Evolutionary conservation across 768 basidiomycete genomes (phyloP).

Genomic region (Mycena sanguinolenta): DNA sequence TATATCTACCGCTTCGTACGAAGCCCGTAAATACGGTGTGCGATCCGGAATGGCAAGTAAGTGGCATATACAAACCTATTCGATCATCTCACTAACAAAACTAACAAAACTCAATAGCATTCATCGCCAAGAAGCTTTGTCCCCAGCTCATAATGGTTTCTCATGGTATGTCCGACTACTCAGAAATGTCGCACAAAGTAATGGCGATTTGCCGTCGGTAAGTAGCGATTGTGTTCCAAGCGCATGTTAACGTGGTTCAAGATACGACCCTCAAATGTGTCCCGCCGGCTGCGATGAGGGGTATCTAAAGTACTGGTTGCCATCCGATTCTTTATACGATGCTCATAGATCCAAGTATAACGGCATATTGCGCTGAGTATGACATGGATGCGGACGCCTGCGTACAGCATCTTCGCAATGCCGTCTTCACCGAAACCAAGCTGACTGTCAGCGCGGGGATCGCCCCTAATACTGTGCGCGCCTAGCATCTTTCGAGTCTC

Average conservation of each 20-base stretch:
- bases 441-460: conserved; percentile 96
- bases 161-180: conserved; percentile 71
- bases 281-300: conserved; percentile 91
- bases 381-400: conserved; percentile 77
- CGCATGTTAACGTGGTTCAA: conserved; percentile 4
- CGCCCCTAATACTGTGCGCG: conserved; percentile 89
- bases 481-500: conserved; percentile 34
- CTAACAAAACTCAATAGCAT: conserved; percentile 66
- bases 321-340: neutral
- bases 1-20: conserved; percentile 69
- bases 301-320: conserved; percentile 81
- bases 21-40: conserved; percentile 90
- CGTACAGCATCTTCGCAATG: conserved; percentile 80
- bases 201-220: conserved; percentile 76
- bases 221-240: neutral
- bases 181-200: conserved; percentile 78
- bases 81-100: neutral
- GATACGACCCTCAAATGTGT: conserved; percentile 78
- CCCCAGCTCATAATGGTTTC: conserved; percentile 84
- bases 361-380: conserved; percentile 82
- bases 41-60: conserved; percentile 96
- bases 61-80: conserved; percentile 30
- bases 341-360: conserved; percentile 68
- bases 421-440: conserved; percentile 82
- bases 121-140: conserved; percentile 94